phyloP scores from a whole-genome alignment of 2,329 filamentous ascomycete genomes.

The Fusarium phyllophilum region DNA sequence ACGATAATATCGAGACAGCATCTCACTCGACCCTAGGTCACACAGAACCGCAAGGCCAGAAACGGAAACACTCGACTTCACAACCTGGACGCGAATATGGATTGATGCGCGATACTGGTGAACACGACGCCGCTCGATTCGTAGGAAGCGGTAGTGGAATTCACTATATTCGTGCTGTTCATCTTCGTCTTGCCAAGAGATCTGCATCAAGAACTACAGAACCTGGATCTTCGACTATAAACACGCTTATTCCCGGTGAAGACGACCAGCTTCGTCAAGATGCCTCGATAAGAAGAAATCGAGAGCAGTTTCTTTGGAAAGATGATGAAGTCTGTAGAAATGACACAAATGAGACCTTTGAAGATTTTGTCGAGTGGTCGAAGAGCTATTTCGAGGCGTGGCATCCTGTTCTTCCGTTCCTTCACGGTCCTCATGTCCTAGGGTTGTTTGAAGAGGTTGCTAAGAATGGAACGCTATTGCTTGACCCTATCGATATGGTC shows the following conservation, averaged over 20 bases:
- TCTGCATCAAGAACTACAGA: conserved; percentile 36
- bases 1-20: conserved; percentile 43
- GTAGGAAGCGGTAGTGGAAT: conserved; percentile 68
- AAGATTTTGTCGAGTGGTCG: conserved; percentile 61
- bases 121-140: conserved; percentile 61
- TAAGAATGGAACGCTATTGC: conserved; percentile 37
- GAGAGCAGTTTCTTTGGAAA: conserved; percentile 47
- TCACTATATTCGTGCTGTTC: conserved; percentile 67
- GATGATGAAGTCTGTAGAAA: conserved; percentile 47
- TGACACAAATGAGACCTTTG: conserved; percentile 49
- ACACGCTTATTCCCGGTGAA: conserved; percentile 63
- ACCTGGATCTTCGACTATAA: conserved; percentile 21
- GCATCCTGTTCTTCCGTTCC: conserved; percentile 66
- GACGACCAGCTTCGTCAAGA: conserved; percentile 59
- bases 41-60: conserved; percentile 34
- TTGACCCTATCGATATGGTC: not conserved
- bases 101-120: conserved; percentile 61
- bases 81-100: conserved; percentile 48
- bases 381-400: conserved; percentile 66
- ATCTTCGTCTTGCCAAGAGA: conserved; percentile 54
- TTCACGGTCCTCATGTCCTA: conserved; percentile 64
- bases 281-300: conserved; percentile 15
- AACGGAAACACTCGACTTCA: conserved; percentile 45
- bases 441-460: conserved; percentile 56
- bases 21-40: conserved; percentile 39